Base-by-base conservation (phyloP, 1,284 basidiomycete species). In the Trametes hirsuta region DNA sequence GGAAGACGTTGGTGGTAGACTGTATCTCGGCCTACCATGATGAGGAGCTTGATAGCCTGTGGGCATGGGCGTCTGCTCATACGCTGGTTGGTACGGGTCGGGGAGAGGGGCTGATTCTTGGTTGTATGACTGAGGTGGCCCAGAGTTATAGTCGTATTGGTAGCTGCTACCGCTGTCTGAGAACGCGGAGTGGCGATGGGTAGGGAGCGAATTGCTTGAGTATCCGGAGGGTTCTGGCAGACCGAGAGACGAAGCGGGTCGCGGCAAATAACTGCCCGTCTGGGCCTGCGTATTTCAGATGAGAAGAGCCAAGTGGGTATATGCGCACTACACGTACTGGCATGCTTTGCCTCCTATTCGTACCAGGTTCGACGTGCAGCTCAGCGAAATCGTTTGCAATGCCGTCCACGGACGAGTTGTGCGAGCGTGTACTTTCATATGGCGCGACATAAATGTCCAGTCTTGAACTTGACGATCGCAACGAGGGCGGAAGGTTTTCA, bases 371-470 rank as follows among this genome's bases (percentile, higher is more conserved):
- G n/a, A 91, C 71, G 14, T 81, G 81, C 61, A 93, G 76, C 64
- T 91, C 87, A 18, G 82, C 82, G 63, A 93, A 88, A 47, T 87
- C 86, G 59, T 81, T 83, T 14, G 81, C 72, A 10, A 91, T 58
- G 46, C 79, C 76, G 63, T 90, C 84, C 25, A 87, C 68, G 11
- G 79, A 73, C 24, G 69, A 69, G 34, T 61, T 64, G 34, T 69
- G 71, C 11, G 71, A 69, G 2, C 70, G 66, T 6, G 67, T 65
- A 11, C 65, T 72, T 46, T 80, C 89, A 67, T 93, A 93, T 0
- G 87, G 83, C 0, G 91, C 84, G 37, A 83, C 83, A 70, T 93
- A 93, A n/a, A 93, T 76, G 67, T 90, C 85, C 2, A 88, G 75
- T 53, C 82, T 71, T 12, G 88, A 86, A 65, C 76, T 84, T 2